Percentiles rank a stretch among this genome's conserved stretches.
These are phyloP conservation scores for Aureobasidium sp. DNA, from an alignment of 2,329 filamentous ascomycete species.

Conservation along the genomic window DNA sequence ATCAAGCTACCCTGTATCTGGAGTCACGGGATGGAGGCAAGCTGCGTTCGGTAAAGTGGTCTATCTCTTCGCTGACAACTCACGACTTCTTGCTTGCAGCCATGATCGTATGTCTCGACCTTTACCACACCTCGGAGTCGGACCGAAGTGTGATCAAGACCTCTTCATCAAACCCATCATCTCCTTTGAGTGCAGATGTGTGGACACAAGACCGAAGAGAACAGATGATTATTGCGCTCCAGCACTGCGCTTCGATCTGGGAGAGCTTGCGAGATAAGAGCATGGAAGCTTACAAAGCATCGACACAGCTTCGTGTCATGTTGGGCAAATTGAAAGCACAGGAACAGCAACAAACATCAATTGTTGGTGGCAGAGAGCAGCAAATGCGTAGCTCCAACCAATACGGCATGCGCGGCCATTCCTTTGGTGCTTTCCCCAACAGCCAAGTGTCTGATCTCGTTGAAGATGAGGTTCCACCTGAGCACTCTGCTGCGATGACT, in stretches of 20 bases:
- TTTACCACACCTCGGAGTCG: constrained; percentile 59
- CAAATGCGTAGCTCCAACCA: background rate
- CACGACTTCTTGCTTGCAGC: constrained; percentile 82
- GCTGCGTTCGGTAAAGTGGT: constrained; percentile 67
- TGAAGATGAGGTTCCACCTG: constrained; percentile 52
- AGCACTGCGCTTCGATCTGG: constrained; percentile 73
- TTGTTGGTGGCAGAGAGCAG: constrained; percentile 14
- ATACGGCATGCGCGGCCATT: background rate
- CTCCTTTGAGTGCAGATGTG: constrained; percentile 29
- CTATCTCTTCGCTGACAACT: constrained; percentile 69
- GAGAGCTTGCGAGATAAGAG: constrained; percentile 66
- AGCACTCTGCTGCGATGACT: constrained; percentile 62
- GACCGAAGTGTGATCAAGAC: constrained; percentile 33
- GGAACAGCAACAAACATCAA: constrained; percentile 23
- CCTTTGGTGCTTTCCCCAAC: constrained; percentile 29
- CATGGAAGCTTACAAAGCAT: constrained; percentile 86
- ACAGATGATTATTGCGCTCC: constrained; percentile 70
- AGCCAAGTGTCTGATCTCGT: constrained; percentile 29
- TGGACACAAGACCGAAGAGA: constrained; percentile 47
- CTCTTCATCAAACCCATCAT: constrained; percentile 18
- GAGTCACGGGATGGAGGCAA: constrained; percentile 68
- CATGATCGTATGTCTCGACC: constrained; percentile 75
- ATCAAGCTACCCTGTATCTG: constrained; percentile 66
- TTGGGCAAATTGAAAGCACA: constrained; percentile 64
- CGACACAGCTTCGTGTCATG: constrained; percentile 74